Evolutionary conservation across 140 eudicot species (phyloP).

Genomic region (Erigeron philadelphicus): DNA sequence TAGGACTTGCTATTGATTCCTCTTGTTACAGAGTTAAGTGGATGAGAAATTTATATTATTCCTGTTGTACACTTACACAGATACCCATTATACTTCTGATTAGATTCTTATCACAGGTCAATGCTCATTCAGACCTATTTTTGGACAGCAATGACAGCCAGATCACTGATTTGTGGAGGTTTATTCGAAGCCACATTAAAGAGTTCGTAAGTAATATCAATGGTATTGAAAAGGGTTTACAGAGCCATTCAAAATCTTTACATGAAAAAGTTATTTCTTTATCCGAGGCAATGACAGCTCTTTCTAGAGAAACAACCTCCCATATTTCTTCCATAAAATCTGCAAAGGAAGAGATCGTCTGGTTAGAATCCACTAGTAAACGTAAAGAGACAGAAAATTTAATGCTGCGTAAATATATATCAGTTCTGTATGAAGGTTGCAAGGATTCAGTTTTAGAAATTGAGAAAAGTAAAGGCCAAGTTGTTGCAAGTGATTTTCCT

Average conservation of each 20-base stretch:
- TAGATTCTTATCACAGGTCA: slow-evolving; percentile 30
- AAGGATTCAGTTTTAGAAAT: slow-evolving; percentile 50
- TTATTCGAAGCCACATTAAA: slow-evolving; percentile 37
- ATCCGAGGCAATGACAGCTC: slow-evolving; percentile 34
- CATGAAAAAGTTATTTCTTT: slow-evolving; percentile 41
- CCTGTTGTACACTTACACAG: slow-evolving; percentile 1
- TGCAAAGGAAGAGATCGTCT: slow-evolving; percentile 41
- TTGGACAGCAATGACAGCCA: slow-evolving; percentile 26
- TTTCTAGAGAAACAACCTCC: slow-evolving; percentile 43
- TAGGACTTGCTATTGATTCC: neutral
- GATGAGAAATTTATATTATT: neutral
- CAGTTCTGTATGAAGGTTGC: slow-evolving; percentile 63
- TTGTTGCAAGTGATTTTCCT: slow-evolving; percentile 35
- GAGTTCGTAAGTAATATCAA: slow-evolving; percentile 35
- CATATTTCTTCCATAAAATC: slow-evolving; percentile 41
- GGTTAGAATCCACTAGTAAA: slow-evolving; percentile 42
- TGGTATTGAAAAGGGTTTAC: slow-evolving; percentile 42
- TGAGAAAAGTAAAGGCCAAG: slow-evolving; percentile 46
- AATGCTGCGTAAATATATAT: slow-evolving; percentile 36
- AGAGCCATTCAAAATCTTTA: slow-evolving; percentile 39
- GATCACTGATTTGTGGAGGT: slow-evolving; percentile 32
- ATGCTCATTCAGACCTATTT: slow-evolving; percentile 13
- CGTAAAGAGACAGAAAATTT: slow-evolving; percentile 54
- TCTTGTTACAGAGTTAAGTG: neutral
- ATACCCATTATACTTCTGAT: slow-evolving; percentile 20